Evolutionary conservation across 805 yeast species (phyloP), one percentile per base, ranked within the genome.

Genomic region (Hanseniaspora mollemarum): DNA sequence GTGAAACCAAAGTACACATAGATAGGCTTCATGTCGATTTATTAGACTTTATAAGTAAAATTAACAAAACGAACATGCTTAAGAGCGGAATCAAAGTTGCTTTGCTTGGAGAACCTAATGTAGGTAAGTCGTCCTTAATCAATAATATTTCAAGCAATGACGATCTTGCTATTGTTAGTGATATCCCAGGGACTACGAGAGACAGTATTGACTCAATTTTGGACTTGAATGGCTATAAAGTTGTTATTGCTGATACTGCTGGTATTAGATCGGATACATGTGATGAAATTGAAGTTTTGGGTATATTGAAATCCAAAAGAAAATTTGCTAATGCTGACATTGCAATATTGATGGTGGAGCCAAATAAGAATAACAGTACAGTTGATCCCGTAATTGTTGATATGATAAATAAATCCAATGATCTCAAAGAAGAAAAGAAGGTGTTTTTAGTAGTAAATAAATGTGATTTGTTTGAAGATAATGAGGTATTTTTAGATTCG

Each of bases 131-230:
- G 2, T 85, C 95, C 1, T 66, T 92, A 10, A 64, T 92, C 46
- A 92, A 92, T 59, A 60, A 67, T n/a, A 63, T 92, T 7, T 86
- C 88, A 0, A 40, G 45, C 2, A 73, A 80, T 53, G 76, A 83
- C 21, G 94, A 87, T 21, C 83, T 87, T 16, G 94, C 96, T 0
- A 87, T 92, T 35, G 97, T 92, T 0, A 86, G 96, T 61, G 79
- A 79, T 35, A 76, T 84, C 4, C 94, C 95, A 1, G 98, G 98
- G 0, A 92, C 98, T 0, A 92, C 98, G 0, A 72, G 98, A 59
- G 98, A 92, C 60, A 68, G 85, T 0, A 75, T 92, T 22, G 94
- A 87, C 56, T 76, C 87, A 1, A 83, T 87, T 0, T 60, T 92
- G 26, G 88, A 88, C 60, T 76, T 92, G 2, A 73, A 75, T 31